phyloP scores from a whole-genome alignment of 1,284 basidiomycete species.

The Porogramme epimiltina region DNA sequence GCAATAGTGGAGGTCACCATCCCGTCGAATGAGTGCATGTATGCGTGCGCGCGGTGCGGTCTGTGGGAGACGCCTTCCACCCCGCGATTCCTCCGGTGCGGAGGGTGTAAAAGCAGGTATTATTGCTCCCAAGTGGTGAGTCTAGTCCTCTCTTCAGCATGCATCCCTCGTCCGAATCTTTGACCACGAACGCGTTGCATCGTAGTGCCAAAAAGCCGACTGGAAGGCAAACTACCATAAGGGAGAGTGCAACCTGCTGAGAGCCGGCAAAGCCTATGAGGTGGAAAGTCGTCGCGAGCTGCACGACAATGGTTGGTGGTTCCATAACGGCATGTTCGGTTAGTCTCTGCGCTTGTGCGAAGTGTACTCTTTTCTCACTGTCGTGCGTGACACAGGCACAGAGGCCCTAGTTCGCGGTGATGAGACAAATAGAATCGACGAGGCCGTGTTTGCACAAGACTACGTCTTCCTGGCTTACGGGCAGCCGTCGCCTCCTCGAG shows the following conservation, averaged over 20 bases:
- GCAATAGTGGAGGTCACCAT: neutral
- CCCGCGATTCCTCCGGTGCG: slow-evolving; percentile 8
- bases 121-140: slow-evolving; percentile 3
- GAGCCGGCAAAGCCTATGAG: slow-evolving; percentile 5
- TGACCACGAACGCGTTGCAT: neutral
- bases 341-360: neutral
- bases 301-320: slow-evolving; percentile 11
- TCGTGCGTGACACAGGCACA: too few relatives aligned
- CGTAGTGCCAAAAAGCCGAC: slow-evolving; percentile 7
- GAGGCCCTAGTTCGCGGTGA: too few relatives aligned
- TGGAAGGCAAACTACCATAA: slow-evolving; percentile 7
- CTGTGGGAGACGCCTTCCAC: slow-evolving; percentile 4
- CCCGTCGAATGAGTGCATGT: neutral
- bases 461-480: slow-evolving; percentile 1
- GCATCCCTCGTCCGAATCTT: neutral
- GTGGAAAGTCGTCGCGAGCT: slow-evolving; percentile 6
- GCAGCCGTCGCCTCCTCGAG: neutral
- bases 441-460: too few relatives aligned
- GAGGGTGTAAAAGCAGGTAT: slow-evolving; percentile 6
- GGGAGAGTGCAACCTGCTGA: slow-evolving; percentile 6
- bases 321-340: neutral
- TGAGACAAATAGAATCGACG: too few relatives aligned
- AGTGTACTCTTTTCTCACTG: too few relatives aligned
- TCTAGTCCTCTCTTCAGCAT: too few relatives aligned
- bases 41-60: slow-evolving; percentile 7